Percentiles rank a stretch among this genome's conserved stretches.
These are phyloP conservation scores for Silene coronaria DNA, from an alignment of 179 eudicot species.

Conservation along the genomic window DNA sequence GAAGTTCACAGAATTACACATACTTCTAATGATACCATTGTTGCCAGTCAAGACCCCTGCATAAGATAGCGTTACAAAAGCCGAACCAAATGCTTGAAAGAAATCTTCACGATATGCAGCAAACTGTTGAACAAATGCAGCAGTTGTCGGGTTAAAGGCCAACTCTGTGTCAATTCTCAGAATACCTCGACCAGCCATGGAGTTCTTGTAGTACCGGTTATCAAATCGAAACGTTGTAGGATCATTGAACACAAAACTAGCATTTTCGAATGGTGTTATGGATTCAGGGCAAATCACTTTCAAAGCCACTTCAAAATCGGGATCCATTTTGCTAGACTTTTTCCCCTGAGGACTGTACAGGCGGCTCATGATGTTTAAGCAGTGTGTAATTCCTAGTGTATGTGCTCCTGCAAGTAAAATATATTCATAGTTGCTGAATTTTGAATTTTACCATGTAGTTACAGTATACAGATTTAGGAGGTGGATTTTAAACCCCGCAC, in stretches of 20 bases:
- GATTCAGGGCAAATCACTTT: conserved; percentile 28
- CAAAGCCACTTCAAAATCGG: conserved; percentile 15
- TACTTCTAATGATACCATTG: conserved; percentile 26
- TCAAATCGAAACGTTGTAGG: conserved; percentile 25
- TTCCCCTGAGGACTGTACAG: conserved; percentile 19
- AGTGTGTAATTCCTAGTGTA: conserved; percentile 33
- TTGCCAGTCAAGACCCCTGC: conserved; percentile 30
- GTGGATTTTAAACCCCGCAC: not conserved
- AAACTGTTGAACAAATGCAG: conserved; percentile 22
- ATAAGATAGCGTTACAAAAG: conserved; percentile 29
- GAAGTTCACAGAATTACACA: conserved; percentile 23
- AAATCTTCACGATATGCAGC: conserved; percentile 22
- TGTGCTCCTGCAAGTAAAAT: conserved; percentile 27
- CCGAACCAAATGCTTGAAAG: conserved; percentile 29
- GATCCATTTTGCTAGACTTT: conserved; percentile 16
- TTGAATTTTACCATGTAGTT: not conserved
- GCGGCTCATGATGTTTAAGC: conserved; percentile 28
- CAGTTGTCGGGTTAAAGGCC: conserved; percentile 17
- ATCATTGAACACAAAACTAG: conserved; percentile 28
- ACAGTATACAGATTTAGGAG: not conserved
- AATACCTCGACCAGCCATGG: conserved; percentile 23
- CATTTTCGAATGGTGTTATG: conserved; percentile 16
- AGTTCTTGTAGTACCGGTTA: conserved; percentile 27
- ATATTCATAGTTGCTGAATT: not conserved
- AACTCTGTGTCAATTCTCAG: conserved; percentile 29